phyloP scores from a whole-genome alignment of 164 flowering plant species.

The Umbilicus rupestris region DNA sequence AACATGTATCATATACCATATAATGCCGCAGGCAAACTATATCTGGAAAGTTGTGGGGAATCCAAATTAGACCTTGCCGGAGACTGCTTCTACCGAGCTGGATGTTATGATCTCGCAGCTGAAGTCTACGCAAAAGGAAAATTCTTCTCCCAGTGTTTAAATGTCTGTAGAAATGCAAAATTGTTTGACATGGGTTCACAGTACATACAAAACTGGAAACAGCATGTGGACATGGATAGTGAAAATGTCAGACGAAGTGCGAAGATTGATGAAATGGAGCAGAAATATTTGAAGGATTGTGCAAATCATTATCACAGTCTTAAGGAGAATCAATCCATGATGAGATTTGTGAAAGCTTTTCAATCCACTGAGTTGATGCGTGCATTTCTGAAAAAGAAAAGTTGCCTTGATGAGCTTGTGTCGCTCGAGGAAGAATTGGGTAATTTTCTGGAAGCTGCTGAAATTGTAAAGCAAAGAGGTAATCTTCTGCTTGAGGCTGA shows the following conservation, averaged over 20 bases:
- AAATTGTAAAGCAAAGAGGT: constrained; percentile 36
- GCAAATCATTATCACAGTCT: constrained; percentile 34
- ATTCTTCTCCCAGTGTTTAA: constrained; percentile 30
- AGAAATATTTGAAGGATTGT: constrained; percentile 32
- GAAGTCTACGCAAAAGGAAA: constrained; percentile 39
- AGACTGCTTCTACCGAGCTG: constrained; percentile 36
- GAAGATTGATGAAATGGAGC: constrained; percentile 24
- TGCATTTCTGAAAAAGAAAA: constrained; percentile 19
- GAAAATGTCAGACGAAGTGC: constrained; percentile 8
- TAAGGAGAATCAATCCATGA: constrained; percentile 28
- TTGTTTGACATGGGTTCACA: constrained; percentile 38
- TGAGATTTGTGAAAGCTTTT: constrained; percentile 36
- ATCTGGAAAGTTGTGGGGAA: constrained; percentile 36
- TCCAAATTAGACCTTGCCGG: constrained; percentile 38
- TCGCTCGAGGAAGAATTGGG: constrained; percentile 36
- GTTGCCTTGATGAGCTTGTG: constrained; percentile 40
- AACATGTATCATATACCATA: background rate
- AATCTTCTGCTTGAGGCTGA: constrained; percentile 39
- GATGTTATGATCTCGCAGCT: constrained; percentile 33
- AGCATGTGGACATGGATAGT: constrained; percentile 14
- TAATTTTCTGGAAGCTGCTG: constrained; percentile 46
- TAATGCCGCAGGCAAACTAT: constrained; percentile 23
- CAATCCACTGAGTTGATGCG: constrained; percentile 26
- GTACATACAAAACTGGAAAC: constrained; percentile 39
- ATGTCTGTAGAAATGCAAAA: constrained; percentile 29